phyloP scores from a whole-genome alignment of 805 yeast genomes.

The Zygosaccharomyces bailii region DNA sequence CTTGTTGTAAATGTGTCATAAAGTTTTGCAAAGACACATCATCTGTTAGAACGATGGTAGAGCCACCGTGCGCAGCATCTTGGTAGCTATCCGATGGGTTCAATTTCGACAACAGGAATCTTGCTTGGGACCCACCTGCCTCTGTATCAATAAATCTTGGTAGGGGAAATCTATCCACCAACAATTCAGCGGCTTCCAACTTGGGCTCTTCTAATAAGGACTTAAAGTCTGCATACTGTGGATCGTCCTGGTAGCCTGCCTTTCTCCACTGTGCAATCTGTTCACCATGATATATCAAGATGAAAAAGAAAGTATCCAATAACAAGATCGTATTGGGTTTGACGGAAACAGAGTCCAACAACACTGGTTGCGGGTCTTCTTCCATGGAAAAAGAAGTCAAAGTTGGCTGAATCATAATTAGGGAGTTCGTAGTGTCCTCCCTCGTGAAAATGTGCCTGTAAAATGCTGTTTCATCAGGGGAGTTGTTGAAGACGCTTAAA shows the following conservation, averaged over 20 bases:
- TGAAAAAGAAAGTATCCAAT: slow-evolving; percentile 94
- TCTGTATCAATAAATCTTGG: slow-evolving; percentile 97
- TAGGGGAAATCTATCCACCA: slow-evolving; percentile 92
- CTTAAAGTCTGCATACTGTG: slow-evolving; percentile 85
- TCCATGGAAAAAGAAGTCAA: slow-evolving; percentile 80
- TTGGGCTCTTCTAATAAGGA: slow-evolving; percentile 84
- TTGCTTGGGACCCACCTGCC: slow-evolving; percentile 98
- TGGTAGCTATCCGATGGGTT: slow-evolving; percentile 89
- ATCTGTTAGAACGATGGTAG: slow-evolving; percentile 89
- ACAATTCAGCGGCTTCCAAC: slow-evolving; percentile 85
- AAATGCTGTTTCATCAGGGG: slow-evolving; percentile 98
- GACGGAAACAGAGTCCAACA: slow-evolving; percentile 89
- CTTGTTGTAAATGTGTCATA: slow-evolving; percentile 89
- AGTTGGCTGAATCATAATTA: slow-evolving; percentile 97
- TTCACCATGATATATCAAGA: slow-evolving; percentile 91
- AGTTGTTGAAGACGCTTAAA: slow-evolving; percentile 91
- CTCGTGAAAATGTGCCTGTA: slow-evolving; percentile 88
- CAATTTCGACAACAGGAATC: slow-evolving; percentile 90
- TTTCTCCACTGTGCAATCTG: slow-evolving; percentile 96
- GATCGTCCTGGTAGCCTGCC: slow-evolving; percentile 88
- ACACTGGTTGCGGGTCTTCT: slow-evolving; percentile 84
- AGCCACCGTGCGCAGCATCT: slow-evolving; percentile 46
- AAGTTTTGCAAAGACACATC: slow-evolving; percentile 93
- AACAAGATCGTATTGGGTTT: slow-evolving; percentile 82
- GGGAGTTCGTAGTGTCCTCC: slow-evolving; percentile 88